Evolutionary conservation across 208 protist species (phyloP).

Genomic region (Crithidia brevicula): DNA sequence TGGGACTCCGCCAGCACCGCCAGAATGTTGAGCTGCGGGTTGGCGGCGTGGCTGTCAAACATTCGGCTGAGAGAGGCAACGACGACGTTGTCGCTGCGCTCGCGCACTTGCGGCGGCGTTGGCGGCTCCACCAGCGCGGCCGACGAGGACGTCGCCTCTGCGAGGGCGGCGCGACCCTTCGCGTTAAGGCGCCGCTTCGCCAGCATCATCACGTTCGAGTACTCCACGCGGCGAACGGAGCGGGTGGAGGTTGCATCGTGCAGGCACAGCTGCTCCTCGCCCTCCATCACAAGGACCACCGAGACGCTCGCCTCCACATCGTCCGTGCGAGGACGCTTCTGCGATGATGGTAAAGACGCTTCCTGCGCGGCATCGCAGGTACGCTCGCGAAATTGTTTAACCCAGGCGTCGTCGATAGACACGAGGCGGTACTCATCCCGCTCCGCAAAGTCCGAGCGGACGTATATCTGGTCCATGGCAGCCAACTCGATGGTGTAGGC

Average conservation of each 20-base stretch:
- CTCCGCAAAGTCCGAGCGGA: conserved; percentile 45
- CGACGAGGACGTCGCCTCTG: no score
- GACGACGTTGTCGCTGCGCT: conserved; percentile 34
- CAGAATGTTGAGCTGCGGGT: conserved; percentile 37
- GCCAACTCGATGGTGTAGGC: no score
- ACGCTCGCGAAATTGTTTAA: conserved; percentile 10
- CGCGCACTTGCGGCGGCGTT: neutral
- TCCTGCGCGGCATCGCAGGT: neutral
- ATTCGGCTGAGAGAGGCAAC: conserved; percentile 44
- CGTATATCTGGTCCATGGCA: conserved; percentile 50
- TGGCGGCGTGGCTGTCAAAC: conserved; percentile 49
- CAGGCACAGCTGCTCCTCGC: conserved; percentile 36
- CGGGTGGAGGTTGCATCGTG: conserved; percentile 39
- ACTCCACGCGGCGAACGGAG: conserved; percentile 70
- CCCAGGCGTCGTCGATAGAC: conserved; percentile 40
- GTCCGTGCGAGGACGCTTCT: neutral
- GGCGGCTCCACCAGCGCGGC: no score
- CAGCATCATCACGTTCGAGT: conserved; percentile 81
- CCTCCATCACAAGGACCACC: conserved; percentile 52
- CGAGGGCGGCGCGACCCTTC: neutral
- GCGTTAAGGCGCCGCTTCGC: conserved; percentile 29
- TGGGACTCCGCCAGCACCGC: conserved; percentile 34
- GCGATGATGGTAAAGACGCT: neutral
- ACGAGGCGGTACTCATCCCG: conserved; percentile 52
- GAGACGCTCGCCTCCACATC: conserved; percentile 1